phyloP scores from a whole-genome alignment of 306 rosid genomes.

The Inga laurina region DNA sequence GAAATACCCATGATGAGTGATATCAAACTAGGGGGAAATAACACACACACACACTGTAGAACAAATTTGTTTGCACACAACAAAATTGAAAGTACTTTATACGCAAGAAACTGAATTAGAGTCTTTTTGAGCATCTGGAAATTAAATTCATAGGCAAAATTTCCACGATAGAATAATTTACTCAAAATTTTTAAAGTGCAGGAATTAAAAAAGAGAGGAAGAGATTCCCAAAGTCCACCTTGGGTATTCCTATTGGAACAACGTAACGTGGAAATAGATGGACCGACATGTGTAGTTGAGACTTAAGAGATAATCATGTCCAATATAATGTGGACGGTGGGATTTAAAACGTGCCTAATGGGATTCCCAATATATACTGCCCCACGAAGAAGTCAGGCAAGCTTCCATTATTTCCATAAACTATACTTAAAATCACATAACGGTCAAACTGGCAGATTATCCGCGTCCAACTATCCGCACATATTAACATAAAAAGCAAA shows the following conservation, averaged over 20 bases:
- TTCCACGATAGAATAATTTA: neutral
- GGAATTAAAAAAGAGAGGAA: too few species aligned
- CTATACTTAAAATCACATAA: neutral
- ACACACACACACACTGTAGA: too few species aligned
- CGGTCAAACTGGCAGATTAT: neutral
- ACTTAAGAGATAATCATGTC: neutral
- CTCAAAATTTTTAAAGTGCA: neutral
- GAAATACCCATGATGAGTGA: neutral
- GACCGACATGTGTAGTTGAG: neutral
- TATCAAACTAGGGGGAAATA: neutral
- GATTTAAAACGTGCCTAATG: too few species aligned
- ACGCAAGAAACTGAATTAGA: neutral
- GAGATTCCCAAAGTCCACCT: neutral
- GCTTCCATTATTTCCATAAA: neutral
- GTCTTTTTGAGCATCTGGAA: neutral
- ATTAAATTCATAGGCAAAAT: neutral
- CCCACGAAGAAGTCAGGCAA: neutral
- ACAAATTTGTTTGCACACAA: neutral
- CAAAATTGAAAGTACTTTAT: neutral
- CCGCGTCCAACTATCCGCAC: neutral
- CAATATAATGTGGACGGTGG: too few species aligned
- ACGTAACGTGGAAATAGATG: neutral
- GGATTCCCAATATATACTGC: neutral
- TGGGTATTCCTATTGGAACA: neutral
- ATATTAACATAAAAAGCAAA: neutral